These are phyloP conservation scores for Xylariales sp. DNA, from an alignment of 2,329 filamentous ascomycete genomes.

Conservation along the genomic window DNA sequence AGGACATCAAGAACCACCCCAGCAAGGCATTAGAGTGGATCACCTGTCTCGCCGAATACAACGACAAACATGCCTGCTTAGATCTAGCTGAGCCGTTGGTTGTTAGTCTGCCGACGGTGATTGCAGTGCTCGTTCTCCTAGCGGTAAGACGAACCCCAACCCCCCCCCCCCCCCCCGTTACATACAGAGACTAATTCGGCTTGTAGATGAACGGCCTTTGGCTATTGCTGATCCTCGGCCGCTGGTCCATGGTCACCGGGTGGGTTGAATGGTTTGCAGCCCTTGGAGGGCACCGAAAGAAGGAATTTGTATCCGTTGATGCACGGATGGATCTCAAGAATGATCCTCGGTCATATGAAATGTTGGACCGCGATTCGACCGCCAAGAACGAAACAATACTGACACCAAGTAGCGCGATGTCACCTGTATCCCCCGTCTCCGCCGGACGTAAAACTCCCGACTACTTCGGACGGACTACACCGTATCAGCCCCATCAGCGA, in stretches of 20 bases:
- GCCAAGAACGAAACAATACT: conserved; percentile 61
- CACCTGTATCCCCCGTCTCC: conserved; percentile 55
- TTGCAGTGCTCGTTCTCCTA: conserved; percentile 84
- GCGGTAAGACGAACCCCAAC: conserved; percentile 74
- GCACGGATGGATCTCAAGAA: conserved; percentile 72
- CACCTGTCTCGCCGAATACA: conserved; percentile 70
- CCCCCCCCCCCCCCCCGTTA: background rate
- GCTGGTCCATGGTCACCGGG: conserved; percentile 84
- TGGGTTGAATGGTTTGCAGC: conserved; percentile 76
- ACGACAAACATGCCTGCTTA: conserved; percentile 75
- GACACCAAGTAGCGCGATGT: conserved; percentile 58
- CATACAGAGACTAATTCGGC: conserved; percentile 28
- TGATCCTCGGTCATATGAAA: conserved; percentile 80
- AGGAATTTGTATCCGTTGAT: conserved; percentile 91
- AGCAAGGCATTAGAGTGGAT: conserved; percentile 73
- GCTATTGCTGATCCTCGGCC: conserved; percentile 82
- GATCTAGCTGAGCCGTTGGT: conserved; percentile 69
- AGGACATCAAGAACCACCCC: conserved; percentile 66
- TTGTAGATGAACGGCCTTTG: conserved; percentile 83
- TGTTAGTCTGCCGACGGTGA: conserved; percentile 79
- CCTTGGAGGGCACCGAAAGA: conserved; percentile 63
- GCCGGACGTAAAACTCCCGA: conserved; percentile 54
- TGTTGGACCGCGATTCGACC: conserved; percentile 72
- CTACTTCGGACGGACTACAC: conserved; percentile 66
- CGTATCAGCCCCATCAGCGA: conserved; percentile 64